These are phyloP conservation scores for Pestalotiopsis sp. DNA, from an alignment of 2,329 filamentous ascomycete genomes.

Conservation along the genomic window DNA sequence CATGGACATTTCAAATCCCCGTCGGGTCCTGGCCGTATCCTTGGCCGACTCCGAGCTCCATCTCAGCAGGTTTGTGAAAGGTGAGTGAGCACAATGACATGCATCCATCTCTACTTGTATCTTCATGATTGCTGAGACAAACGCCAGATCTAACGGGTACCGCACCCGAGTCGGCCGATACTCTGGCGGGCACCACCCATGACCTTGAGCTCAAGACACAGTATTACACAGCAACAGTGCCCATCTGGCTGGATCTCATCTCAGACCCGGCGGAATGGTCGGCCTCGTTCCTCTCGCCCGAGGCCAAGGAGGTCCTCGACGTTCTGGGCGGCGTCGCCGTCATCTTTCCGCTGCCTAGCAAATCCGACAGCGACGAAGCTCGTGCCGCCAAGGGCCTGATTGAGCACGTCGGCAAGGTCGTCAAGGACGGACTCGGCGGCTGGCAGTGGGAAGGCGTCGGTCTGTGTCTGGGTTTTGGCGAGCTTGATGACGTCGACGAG, in stretches of 20 bases:
- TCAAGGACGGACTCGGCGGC: slow-evolving; percentile 60
- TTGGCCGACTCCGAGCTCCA: slow-evolving; percentile 48
- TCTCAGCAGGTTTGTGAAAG: slow-evolving; percentile 55
- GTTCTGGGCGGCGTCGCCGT: slow-evolving; percentile 65
- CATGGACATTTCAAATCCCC: slow-evolving; percentile 52
- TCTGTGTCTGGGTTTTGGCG: slow-evolving; percentile 60
- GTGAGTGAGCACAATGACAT: slow-evolving; percentile 33
- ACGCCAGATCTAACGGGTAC: slow-evolving; percentile 55
- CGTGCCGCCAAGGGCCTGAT: slow-evolving; percentile 46
- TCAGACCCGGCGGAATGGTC: slow-evolving; percentile 57
- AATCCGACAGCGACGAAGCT: slow-evolving; percentile 23
- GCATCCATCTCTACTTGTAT: background rate
- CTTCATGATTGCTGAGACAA: background rate
- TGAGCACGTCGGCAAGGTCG: slow-evolving; percentile 55
- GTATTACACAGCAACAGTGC: slow-evolving; percentile 64
- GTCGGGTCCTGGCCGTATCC: slow-evolving; percentile 62
- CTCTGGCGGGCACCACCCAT: slow-evolving; percentile 64
- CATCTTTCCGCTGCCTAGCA: slow-evolving; percentile 48
- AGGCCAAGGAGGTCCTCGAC: slow-evolving; percentile 64
- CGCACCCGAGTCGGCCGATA: slow-evolving; percentile 40
- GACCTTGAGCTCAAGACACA: slow-evolving; percentile 55
- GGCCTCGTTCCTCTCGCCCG: slow-evolving; percentile 58
- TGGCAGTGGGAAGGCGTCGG: slow-evolving; percentile 68
- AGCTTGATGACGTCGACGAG: slow-evolving; percentile 49
- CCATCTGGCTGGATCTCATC: slow-evolving; percentile 70